Base-by-base conservation (phyloP, 2,329 filamentous ascomycete species). In the Xylaria hypoxylon region DNA sequence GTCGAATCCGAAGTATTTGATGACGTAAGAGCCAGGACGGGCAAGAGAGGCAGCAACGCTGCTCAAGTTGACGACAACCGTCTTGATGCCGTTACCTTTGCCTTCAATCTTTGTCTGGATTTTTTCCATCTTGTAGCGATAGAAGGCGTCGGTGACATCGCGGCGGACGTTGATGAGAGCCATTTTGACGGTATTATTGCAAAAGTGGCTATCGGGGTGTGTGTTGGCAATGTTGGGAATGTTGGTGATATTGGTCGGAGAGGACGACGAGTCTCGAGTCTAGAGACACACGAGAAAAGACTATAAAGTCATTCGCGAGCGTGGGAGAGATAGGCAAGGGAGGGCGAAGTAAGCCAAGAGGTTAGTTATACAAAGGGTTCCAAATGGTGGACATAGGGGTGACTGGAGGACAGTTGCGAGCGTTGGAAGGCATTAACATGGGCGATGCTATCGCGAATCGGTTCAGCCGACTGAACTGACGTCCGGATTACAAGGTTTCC, bases 91-190 rank as follows among this genome's bases (percentile, higher is more conserved):
- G 85, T 99, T 99, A 74, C 96, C 96, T 84, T 99, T 99, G 84
- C 96, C 96, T 85, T 99, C 96, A 77, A 99, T 96, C 88, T 99
- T 99, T 81, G 96, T 97, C 87, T 97, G 93, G 80, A 99, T 86
- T 76, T 90, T 91, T 86, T 98, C 96, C 96, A 99, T 99, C 90
- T 99, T 99, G 90, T 99, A 99, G 82, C 96, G 96, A 86, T 99
- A 99, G 90, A 97, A 99, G 84, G 92, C 92, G 85, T 99, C 96
- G 86, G 91, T 91, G 85, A 97, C 91, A 92, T 98, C 95, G 83
- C 93, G 93, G 83, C 94, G 94, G 84, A 98, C 94, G 85, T 99
- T 99, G 89, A 99, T 87, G 85, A 93, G 94, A 88, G 93, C 91
- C 96, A 98, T 98, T 83, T 77, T 94, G 89, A 81, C 84, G 83